These are phyloP conservation scores for Clarireedia monteithiana DNA, from an alignment of 2,329 filamentous ascomycete species.

Conservation along the genomic window DNA sequence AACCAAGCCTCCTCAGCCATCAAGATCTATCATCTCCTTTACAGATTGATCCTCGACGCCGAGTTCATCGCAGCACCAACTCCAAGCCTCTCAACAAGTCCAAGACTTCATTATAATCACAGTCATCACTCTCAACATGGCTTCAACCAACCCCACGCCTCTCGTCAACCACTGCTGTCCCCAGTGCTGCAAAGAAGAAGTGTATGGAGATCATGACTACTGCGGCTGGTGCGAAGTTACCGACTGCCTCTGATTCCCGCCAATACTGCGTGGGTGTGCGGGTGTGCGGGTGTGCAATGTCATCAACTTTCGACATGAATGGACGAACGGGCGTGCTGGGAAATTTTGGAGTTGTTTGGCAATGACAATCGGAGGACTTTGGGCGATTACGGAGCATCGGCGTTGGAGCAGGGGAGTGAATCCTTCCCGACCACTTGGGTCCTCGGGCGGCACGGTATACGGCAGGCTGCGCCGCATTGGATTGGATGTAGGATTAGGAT, in stretches of 20 bases:
- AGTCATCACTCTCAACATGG: conserved; percentile 28
- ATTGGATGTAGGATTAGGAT: neutral
- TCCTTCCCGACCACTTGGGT: neutral
- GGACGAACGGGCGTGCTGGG: neutral
- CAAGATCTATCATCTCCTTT: no score
- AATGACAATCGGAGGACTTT: neutral
- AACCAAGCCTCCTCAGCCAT: neutral
- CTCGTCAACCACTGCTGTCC: conserved; percentile 44
- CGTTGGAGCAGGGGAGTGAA: neutral
- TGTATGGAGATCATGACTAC: conserved; percentile 42
- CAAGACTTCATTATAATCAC: neutral
- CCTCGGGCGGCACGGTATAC: neutral
- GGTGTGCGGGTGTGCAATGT: neutral
- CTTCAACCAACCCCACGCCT: conserved; percentile 35
- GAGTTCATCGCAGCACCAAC: no score
- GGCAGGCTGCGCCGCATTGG: neutral
- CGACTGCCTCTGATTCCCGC: conserved; percentile 18
- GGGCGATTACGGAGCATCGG: neutral
- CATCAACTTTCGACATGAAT: neutral
- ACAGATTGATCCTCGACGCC: no score
- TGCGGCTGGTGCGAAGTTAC: conserved; percentile 39
- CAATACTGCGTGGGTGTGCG: neutral
- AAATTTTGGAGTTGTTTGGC: neutral
- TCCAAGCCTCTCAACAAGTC: neutral
- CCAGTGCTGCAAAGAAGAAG: conserved; percentile 43